Evolutionary conservation across 2,329 filamentous ascomycete genomes (phyloP).

Genomic region (Torrubiella hemipterigena): DNA sequence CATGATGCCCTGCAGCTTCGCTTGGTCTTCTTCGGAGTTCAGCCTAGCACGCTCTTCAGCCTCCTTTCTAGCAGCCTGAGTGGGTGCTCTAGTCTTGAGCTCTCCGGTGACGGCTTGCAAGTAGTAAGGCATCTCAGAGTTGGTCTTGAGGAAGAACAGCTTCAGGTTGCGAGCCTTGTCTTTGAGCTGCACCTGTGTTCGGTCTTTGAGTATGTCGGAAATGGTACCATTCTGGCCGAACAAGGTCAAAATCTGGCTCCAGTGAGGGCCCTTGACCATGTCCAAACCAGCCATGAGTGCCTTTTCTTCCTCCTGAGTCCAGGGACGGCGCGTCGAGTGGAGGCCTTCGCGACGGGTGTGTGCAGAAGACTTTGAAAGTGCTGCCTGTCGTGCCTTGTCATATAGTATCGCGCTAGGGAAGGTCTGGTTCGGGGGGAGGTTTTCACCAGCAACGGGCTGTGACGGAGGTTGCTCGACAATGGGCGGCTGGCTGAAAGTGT

Average conservation of each 20-base stretch:
- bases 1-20: conserved; percentile 48
- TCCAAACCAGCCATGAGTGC: conserved; percentile 82
- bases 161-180: conserved; percentile 87
- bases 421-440: conserved; percentile 43
- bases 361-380: conserved; percentile 42
- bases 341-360: conserved; percentile 44
- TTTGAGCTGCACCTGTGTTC: conserved; percentile 84
- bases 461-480: conserved; percentile 19
- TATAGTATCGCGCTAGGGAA: conserved; percentile 43
- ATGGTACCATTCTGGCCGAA: conserved; percentile 72
- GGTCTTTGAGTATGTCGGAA: conserved; percentile 73
- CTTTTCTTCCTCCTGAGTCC: conserved; percentile 83
- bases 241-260: conserved; percentile 78
- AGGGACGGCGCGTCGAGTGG: conserved; percentile 60
- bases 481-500: conserved; percentile 19
- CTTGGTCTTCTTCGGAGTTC: conserved; percentile 47
- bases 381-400: conserved; percentile 46
- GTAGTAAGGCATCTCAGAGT: conserved; percentile 82
- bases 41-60: conserved; percentile 50
- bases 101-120: conserved; percentile 82
- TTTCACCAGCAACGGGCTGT: conserved; percentile 18
- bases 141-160: conserved; percentile 82
- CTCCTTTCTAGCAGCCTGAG: conserved; percentile 57
- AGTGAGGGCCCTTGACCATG: conserved; percentile 80
- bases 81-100: conserved; percentile 72